phyloP scores from a whole-genome alignment of 108 stramenopile species.

The Asterionellopsis glacialis region DNA sequence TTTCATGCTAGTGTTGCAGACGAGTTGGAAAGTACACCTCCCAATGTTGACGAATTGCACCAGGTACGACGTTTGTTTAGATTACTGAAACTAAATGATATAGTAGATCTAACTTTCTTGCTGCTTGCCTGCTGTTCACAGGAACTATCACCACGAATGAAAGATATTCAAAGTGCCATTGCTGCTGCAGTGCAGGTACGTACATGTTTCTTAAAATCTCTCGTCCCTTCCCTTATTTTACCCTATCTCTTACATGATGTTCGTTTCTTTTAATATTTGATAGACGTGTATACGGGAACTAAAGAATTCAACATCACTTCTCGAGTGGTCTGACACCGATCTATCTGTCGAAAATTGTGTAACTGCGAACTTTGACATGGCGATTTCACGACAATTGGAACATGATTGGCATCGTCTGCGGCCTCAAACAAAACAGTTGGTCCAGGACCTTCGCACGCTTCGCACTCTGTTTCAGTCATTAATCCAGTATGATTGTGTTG shows the following conservation, averaged over 20 bases:
- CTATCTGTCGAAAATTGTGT: conserved; percentile 89
- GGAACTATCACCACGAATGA: conserved; percentile 78
- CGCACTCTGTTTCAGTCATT: conserved; percentile 88
- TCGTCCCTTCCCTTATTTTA: too few relatives aligned
- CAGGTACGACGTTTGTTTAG: conserved; percentile 17
- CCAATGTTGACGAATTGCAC: conserved; percentile 83
- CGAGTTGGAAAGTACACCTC: conserved; percentile 70
- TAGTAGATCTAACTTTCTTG: too few relatives aligned
- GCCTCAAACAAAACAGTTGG: conserved; percentile 82
- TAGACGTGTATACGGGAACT: conserved; percentile 84
- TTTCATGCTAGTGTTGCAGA: conserved; percentile 81
- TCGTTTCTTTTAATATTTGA: too few relatives aligned
- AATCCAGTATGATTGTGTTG: conserved; percentile 89
- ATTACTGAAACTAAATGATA: too few relatives aligned
- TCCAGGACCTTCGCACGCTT: conserved; percentile 81
- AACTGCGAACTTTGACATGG: conserved; percentile 79
- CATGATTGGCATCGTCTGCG: conserved; percentile 93
- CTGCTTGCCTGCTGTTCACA: too few relatives aligned
- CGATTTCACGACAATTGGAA: conserved; percentile 86
- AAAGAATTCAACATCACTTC: conserved; percentile 48
- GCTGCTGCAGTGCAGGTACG: conserved; percentile 74
- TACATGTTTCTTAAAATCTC: too few relatives aligned
- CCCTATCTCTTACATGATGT: too few relatives aligned
- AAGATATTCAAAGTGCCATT: conserved; percentile 83
- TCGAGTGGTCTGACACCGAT: conserved; percentile 52